Conservation (phyloP, 2,329 filamentous ascomycete species). For the Cladobotryum protrusum region DNA sequence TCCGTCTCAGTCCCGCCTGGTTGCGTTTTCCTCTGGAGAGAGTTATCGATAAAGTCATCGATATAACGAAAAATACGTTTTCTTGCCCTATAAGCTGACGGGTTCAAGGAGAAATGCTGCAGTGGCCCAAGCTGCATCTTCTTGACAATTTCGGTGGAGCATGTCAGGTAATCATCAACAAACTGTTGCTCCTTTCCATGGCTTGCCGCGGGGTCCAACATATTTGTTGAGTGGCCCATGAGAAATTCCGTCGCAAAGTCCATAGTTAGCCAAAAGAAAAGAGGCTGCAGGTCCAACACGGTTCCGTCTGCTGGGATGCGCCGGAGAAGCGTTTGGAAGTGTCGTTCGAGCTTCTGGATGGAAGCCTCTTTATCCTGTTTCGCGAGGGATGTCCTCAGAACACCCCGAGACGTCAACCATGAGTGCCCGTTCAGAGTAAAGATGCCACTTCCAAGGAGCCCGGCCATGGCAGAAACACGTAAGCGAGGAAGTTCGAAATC, state of each 20-base stretch:
- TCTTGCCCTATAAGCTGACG: conserved; percentile 20
- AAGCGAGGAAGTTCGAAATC: conserved; percentile 40
- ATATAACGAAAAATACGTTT: conserved; percentile 33
- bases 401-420: conserved; percentile 39
- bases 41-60: conserved; percentile 37
- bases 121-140: conserved; percentile 29
- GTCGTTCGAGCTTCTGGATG: conserved; percentile 25
- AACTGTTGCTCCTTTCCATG: conserved; percentile 29
- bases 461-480: conserved; percentile 30
- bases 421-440: conserved; percentile 42
- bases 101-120: conserved; percentile 22
- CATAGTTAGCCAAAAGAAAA: conserved; percentile 43
- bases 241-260: conserved; percentile 48
- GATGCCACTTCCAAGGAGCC: conserved; percentile 40
- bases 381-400: conserved; percentile 29
- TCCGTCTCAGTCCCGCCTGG: conserved; percentile 17
- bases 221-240: conserved; percentile 17
- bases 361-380: conserved; percentile 26
- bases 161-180: conserved; percentile 29
- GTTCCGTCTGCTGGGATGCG: conserved; percentile 18
- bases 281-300: conserved; percentile 35
- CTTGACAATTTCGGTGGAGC: conserved; percentile 26
- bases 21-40: conserved; percentile 18
- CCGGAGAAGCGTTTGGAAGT: conserved; percentile 34
- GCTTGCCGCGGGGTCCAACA: conserved; percentile 16